These are phyloP conservation scores for Orbilia blumenaviensis DNA, from an alignment of 2,329 filamentous ascomycete species.

Conservation along the genomic window DNA sequence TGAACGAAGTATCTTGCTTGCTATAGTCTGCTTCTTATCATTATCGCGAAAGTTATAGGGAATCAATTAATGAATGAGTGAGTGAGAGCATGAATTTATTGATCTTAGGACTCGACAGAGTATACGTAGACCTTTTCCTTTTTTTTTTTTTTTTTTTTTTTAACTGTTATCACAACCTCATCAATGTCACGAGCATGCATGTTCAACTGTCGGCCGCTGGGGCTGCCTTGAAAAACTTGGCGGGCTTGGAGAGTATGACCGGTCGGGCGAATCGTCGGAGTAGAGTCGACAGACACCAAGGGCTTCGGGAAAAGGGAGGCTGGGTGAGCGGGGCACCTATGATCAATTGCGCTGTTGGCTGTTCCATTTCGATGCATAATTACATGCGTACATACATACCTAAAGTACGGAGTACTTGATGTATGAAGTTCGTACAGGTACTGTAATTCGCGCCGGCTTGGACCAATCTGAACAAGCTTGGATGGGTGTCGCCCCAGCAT, in stretches of 20 bases:
- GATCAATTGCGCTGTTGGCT: conserved; percentile 11
- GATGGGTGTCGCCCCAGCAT: conserved; percentile 16
- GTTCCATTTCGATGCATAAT: conserved; percentile 21
- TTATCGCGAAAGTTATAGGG: not conserved
- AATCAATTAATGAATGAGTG: not conserved
- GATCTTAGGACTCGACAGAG: no score
- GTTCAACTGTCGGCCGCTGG: not conserved
- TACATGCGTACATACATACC: no score
- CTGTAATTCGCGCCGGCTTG: conserved; percentile 1
- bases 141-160: not conserved
- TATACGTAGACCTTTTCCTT: no score
- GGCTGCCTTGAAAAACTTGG: conserved; percentile 21
- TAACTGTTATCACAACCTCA: not conserved
- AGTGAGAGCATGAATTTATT: not conserved
- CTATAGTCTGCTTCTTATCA: not conserved
- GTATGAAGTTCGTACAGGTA: not conserved
- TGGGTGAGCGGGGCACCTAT: conserved; percentile 44
- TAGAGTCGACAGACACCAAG: conserved; percentile 11
- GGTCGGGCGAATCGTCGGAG: conserved; percentile 32
- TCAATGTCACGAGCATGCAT: not conserved
- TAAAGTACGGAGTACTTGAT: no score
- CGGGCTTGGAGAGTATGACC: not conserved
- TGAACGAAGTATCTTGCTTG: not conserved
- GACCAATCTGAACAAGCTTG: conserved; percentile 30
- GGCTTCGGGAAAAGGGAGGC: conserved; percentile 49